Conservation (phyloP, 2,329 filamentous ascomycete genomes). For the Diaporthe eres region DNA sequence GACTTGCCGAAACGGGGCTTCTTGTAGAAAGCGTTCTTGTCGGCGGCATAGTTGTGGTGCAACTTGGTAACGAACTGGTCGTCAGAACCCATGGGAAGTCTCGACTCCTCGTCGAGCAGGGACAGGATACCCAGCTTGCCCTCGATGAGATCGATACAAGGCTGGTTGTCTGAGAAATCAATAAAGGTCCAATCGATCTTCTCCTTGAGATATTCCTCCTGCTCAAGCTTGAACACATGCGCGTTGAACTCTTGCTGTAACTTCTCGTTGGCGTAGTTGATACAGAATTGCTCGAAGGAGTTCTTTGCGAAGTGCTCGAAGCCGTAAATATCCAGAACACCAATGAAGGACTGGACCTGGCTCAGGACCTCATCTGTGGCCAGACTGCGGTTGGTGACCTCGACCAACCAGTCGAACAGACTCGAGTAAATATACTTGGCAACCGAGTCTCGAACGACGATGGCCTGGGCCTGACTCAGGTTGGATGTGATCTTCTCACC, state of each 20-base stretch:
- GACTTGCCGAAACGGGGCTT: conserved; percentile 98
- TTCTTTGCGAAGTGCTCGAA: conserved; percentile 99
- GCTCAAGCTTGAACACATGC: conserved; percentile 98
- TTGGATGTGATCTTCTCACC: conserved; percentile 99
- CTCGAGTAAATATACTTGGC: conserved; percentile 99
- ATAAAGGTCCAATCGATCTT: conserved; percentile 99
- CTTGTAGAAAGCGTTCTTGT: conserved; percentile 96
- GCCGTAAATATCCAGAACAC: conserved; percentile 98
- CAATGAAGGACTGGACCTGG: conserved; percentile 91
- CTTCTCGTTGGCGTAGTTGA: conserved; percentile 99
- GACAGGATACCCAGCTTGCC: conserved; percentile 95
- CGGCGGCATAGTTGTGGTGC: conserved; percentile 89
- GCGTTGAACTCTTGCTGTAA: conserved; percentile 99
- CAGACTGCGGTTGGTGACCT: conserved; percentile 91
- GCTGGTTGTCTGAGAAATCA: conserved; percentile 99
- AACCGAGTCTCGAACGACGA: conserved; percentile 95
- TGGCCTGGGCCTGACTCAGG: conserved; percentile 91
- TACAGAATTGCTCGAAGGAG: conserved; percentile 99
- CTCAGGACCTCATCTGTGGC: conserved; percentile 89
- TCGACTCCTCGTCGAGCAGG: conserved; percentile 94
- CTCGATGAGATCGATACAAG: conserved; percentile 98
- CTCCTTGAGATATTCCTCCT: conserved; percentile 96
- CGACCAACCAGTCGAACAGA: conserved; percentile 99
- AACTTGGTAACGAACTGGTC: conserved; percentile 97
- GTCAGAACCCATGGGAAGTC: conserved; percentile 96